Percentiles rank a stretch among this genome's conserved stretches.
Evolutionary conservation across 73 alveolate genomes (phyloP).

Genomic region (Tetrahymena borealis): DNA sequence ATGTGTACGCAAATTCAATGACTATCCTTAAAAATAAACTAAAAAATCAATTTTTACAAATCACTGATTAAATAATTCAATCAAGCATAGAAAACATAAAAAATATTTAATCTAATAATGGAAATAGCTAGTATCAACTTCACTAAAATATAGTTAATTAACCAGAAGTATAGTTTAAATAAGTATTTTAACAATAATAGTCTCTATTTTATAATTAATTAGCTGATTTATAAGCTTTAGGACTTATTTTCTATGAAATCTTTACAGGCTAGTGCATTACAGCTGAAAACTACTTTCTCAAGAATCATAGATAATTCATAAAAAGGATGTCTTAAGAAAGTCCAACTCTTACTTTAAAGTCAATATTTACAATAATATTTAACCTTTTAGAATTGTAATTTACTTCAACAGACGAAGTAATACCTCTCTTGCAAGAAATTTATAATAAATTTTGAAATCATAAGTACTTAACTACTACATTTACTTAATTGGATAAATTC

Average conservation of each 20-base stretch:
- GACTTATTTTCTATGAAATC: background rate
- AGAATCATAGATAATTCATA: background rate
- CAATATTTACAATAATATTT: background rate
- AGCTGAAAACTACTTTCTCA: background rate
- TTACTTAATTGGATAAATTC: too few relatives aligned
- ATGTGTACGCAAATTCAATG: background rate
- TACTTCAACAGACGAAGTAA: background rate
- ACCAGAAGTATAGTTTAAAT: background rate
- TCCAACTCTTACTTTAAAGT: background rate
- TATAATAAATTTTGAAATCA: background rate
- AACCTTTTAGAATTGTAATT: background rate
- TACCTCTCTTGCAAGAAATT: background rate
- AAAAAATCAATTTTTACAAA: background rate
- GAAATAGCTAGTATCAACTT: background rate
- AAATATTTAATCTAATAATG: background rate
- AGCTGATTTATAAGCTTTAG: background rate
- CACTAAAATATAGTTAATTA: background rate
- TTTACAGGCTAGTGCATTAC: background rate
- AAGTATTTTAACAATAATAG: background rate
- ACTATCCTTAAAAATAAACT: background rate
- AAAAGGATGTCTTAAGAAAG: background rate
- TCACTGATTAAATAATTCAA: background rate
- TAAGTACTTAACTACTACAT: background rate
- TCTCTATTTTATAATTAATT: background rate
- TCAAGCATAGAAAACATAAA: background rate